These are phyloP conservation scores for Phytopythium chamaehyphon DNA, from an alignment of 352 stramenopile species.

Conservation along the genomic window DNA sequence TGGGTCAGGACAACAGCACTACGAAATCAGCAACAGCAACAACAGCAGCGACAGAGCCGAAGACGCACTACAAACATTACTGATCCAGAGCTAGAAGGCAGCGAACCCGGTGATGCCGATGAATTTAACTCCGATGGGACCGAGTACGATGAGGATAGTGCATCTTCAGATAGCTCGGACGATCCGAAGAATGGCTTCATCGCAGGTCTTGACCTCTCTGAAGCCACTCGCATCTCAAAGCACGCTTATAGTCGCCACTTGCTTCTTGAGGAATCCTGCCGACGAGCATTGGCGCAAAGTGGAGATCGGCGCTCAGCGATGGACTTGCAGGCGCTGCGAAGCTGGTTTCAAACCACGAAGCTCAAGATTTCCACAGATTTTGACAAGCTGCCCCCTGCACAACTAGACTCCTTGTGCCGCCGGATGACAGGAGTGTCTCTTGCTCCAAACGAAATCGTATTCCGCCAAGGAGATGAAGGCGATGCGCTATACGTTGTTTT, in stretches of 20 bases:
- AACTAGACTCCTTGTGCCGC: conserved; percentile 60
- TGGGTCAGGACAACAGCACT: conserved; percentile 48
- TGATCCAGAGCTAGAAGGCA: conserved; percentile 4
- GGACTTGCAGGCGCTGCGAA: conserved; percentile 57
- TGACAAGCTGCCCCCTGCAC: conserved; percentile 43
- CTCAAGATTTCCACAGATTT: conserved; percentile 76
- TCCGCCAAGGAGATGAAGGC: conserved; percentile 63
- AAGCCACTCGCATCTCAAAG: conserved; percentile 6
- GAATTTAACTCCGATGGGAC: conserved; percentile 5
- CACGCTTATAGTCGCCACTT: conserved; percentile 58
- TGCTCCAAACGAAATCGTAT: conserved; percentile 52
- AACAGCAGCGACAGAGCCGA: conserved; percentile 3
- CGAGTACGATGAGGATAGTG: conserved; percentile 21
- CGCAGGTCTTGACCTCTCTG: not conserved
- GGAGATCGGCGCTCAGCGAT: conserved; percentile 51
- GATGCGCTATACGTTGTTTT: conserved; percentile 77
- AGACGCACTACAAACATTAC: not conserved
- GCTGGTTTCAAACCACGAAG: conserved; percentile 75
- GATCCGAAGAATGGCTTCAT: not conserved
- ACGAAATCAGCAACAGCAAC: conserved; percentile 17
- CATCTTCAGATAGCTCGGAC: not conserved
- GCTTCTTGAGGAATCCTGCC: conserved; percentile 66
- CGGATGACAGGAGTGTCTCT: conserved; percentile 49
- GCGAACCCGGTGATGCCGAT: conserved; percentile 6
- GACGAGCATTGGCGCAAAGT: conserved; percentile 40